Evolutionary conservation across 1,284 basidiomycete genomes (phyloP).

Genomic region (Ustilago esculenta): DNA sequence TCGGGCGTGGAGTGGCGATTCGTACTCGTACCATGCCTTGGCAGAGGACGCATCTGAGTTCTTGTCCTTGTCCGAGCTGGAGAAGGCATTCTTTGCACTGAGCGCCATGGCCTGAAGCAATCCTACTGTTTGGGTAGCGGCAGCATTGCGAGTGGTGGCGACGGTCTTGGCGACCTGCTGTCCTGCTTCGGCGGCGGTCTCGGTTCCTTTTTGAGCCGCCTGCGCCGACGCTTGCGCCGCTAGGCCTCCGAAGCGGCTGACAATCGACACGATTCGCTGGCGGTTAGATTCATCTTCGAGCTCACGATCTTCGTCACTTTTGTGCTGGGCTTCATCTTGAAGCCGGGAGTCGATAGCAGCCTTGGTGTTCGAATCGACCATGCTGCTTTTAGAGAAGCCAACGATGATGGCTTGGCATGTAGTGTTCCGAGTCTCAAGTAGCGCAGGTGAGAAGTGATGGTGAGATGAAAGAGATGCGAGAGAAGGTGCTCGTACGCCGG

Average conservation of each 20-base stretch:
- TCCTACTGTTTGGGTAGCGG: constrained; percentile 30
- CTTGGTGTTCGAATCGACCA: constrained; percentile 25
- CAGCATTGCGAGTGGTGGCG: constrained; percentile 20
- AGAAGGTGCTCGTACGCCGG: no score
- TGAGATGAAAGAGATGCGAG: no score
- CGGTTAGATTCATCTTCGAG: constrained; percentile 25
- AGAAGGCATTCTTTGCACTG: constrained; percentile 27
- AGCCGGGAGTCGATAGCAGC: background rate
- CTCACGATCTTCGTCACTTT: constrained; percentile 3
- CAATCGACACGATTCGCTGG: constrained; percentile 36
- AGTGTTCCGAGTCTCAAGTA: background rate
- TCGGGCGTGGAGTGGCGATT: constrained; percentile 34
- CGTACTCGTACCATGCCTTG: constrained; percentile 40
- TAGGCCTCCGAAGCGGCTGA: constrained; percentile 34
- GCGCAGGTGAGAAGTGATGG: background rate
- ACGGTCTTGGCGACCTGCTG: constrained; percentile 22
- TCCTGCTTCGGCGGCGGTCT: constrained; percentile 18
- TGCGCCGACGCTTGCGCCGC: constrained; percentile 23
- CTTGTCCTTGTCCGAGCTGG: constrained; percentile 16
- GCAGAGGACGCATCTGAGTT: constrained; percentile 7
- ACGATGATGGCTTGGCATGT: no score
- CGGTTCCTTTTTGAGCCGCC: constrained; percentile 23
- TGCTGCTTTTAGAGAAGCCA: background rate
- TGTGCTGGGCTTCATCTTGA: background rate
- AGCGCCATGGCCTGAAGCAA: constrained; percentile 47